Evolutionary conservation across 2,329 filamentous ascomycete genomes (phyloP).

Genomic region (Sporothrix brasiliensis): DNA sequence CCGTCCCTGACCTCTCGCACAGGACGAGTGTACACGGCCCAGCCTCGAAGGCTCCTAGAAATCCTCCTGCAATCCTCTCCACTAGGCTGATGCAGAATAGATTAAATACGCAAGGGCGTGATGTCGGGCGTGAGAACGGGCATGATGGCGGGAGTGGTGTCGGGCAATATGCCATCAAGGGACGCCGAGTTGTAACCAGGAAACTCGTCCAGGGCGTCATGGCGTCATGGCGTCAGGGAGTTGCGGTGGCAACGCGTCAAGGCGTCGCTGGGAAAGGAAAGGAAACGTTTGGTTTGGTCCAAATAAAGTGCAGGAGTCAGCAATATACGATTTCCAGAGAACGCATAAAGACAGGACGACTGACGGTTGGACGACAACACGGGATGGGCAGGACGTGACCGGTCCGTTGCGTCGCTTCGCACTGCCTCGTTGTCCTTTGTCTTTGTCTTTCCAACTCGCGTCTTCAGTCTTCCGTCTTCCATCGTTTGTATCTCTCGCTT

Average conservation of each 20-base stretch:
- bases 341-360: neutral
- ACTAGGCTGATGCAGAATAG: neutral
- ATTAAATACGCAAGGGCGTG: neutral
- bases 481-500: neutral
- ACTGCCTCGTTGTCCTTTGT: neutral
- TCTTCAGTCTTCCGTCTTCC: neutral
- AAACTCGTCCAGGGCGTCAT: neutral
- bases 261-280: neutral
- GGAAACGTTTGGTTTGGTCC: neutral
- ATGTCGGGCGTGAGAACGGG: neutral
- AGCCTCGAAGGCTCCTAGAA: too few species aligned
- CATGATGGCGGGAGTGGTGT: neutral
- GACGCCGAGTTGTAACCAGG: neutral
- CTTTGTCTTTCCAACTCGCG: neutral
- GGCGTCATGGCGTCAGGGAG: neutral
- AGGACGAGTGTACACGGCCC: too few species aligned
- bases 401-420: constrained; percentile 15
- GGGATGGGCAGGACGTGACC: neutral
- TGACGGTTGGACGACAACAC: neutral
- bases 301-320: neutral
- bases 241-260: neutral
- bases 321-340: constrained; percentile 1
- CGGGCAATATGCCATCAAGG: neutral
- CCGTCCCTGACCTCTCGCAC: too few species aligned
- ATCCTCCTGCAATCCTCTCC: neutral